Percentiles rank a stretch among this genome's conserved stretches.
phyloP scores from a whole-genome alignment of 768 basidiomycete genomes.

The Panus rudis region DNA sequence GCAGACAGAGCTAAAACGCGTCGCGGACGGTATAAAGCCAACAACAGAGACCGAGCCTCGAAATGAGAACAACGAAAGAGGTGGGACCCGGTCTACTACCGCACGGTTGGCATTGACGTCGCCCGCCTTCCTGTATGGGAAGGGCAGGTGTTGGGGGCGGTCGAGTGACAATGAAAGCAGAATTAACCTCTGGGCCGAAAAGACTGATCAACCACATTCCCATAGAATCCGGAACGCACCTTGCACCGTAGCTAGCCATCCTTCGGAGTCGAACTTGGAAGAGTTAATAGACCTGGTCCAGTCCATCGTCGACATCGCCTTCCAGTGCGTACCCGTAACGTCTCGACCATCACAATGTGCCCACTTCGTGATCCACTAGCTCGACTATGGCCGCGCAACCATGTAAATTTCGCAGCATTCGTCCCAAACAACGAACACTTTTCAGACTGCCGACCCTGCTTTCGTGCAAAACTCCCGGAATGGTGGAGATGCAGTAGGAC shows the following conservation, averaged over 20 bases:
- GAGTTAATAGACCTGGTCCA: neutral
- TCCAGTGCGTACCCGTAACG: neutral
- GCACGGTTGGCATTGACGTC: neutral
- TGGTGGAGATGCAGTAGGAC: neutral
- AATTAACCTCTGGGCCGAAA: neutral
- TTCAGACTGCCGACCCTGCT: neutral
- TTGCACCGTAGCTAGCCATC: neutral
- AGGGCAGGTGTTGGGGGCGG: slow-evolving; percentile 4
- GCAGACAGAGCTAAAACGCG: neutral
- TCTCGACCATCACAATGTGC: neutral
- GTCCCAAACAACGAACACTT: no score
- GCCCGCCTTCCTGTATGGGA: slow-evolving; percentile 5
- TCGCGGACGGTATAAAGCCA: neutral
- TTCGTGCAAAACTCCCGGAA: neutral
- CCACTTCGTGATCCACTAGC: neutral
- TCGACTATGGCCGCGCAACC: neutral
- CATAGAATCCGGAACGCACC: neutral
- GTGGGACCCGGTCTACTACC: slow-evolving; percentile 2
- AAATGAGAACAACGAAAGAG: neutral
- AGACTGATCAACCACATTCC: neutral
- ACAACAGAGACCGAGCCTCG: neutral
- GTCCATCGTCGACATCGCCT: neutral
- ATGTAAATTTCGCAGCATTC: neutral
- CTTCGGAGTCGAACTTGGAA: neutral
- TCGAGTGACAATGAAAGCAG: neutral